Evolutionary conservation across 2,329 filamentous ascomycete genomes (phyloP), one percentile per base, ranked within the genome.

Genomic region (Fusarium sambucinum): DNA sequence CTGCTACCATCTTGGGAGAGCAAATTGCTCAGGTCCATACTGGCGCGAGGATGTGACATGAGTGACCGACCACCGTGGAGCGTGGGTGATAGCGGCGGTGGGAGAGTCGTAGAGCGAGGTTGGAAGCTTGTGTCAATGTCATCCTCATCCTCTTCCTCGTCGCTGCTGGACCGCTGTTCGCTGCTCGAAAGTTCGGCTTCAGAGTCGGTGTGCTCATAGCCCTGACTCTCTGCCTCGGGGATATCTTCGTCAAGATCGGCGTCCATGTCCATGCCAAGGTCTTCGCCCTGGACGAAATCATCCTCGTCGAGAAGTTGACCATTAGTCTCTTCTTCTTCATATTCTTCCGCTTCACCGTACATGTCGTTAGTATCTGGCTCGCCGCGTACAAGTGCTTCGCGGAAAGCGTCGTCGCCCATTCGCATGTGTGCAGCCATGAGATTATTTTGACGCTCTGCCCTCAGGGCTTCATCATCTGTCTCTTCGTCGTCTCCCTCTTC

Each of bases 191-290:
- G 70, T 52, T 89, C 89, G 11, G 84, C 90, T 69, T 93, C 91
- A 3, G 90, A 91, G 78, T 93, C 91, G 11, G 91, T 93, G 75
- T 93, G 91, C 80, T 94, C 91, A 80, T 93, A 93, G 70, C 87
- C 86, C 27, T 84, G 87, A 73, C 81, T 82, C 73, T 88, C 86
- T 12, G 84, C 88, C 62, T 91, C 89, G 21, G 90, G 90, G 35
- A 93, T 86, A 61, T 91, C 89, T 48, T 88, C 89, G 75, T 93
- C 91, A 40, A 93, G 82, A 74, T 93, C 85, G n/a, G 85, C 88
- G 51, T 86, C 89, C 86, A 90, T 89, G 73, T 84, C 84, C 65
- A 71, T 68, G 59, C 72, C 74, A 16, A 73, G 69, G 16, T 74
- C 70, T 32, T 77, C 78, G 16, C 76, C 75, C 17, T 76, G 77